These are phyloP conservation scores for Tulasnella sp. DNA, from an alignment of 768 basidiomycete genomes.

Conservation along the genomic window DNA sequence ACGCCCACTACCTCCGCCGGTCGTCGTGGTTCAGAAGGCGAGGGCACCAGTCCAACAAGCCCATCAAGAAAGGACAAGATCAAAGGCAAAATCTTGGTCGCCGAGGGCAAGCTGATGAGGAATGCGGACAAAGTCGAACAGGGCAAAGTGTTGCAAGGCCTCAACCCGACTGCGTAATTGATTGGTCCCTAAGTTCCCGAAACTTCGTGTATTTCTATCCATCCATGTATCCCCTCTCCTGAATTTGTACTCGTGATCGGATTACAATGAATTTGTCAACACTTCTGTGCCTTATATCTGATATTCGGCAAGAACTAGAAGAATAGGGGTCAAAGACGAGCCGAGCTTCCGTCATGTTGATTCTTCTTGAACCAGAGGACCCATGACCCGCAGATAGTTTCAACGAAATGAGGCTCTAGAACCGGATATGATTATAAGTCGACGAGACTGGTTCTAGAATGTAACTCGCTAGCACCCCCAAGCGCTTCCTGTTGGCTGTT, in stretches of 20 bases:
- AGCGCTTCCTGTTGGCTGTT: background rate
- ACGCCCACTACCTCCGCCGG: background rate
- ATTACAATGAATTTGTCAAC: background rate
- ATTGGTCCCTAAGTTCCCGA: background rate
- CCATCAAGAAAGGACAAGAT: conserved; percentile 31
- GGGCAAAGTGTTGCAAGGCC: conserved; percentile 8
- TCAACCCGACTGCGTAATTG: background rate
- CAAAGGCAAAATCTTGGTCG: conserved; percentile 26
- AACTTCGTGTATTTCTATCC: background rate
- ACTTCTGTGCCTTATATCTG: background rate
- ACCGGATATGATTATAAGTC: background rate
- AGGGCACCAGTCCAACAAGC: conserved; percentile 7
- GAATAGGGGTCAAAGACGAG: background rate
- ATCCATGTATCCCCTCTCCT: background rate
- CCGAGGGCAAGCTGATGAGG: conserved; percentile 18
- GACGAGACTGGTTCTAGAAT: background rate
- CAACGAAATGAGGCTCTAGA: background rate
- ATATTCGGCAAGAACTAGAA: background rate
- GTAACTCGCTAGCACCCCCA: background rate
- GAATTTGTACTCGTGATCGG: background rate
- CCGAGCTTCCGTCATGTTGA: background rate
- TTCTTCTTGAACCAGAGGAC: background rate
- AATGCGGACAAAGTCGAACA: conserved; percentile 22
- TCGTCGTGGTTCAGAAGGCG: background rate
- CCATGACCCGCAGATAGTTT: background rate